Conservation (phyloP, 305 asterid genomes). For the Fraxinus albicans region DNA sequence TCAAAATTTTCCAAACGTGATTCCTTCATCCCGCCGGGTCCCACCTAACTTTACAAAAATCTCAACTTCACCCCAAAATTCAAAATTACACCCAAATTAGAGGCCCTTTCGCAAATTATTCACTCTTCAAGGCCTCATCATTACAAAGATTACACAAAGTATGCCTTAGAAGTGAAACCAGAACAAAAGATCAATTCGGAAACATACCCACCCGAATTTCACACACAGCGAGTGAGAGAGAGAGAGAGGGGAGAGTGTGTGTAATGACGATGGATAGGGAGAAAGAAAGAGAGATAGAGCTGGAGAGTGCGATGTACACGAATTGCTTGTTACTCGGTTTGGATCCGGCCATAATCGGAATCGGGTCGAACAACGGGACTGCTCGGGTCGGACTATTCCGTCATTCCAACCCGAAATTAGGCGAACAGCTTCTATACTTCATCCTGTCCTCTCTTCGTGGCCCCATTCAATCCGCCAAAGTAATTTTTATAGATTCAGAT, state of each 20-base stretch:
- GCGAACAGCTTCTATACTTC: slow-evolving; percentile 96
- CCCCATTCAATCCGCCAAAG: slow-evolving; percentile 95
- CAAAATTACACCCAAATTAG: slow-evolving; percentile 4
- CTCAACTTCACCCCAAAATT: slow-evolving; percentile 17
- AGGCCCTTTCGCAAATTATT: slow-evolving; percentile 29
- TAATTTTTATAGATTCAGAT: slow-evolving; percentile 10
- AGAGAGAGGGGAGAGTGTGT: slow-evolving; percentile 28
- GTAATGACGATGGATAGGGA: slow-evolving; percentile 99
- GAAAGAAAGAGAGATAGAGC: slow-evolving; percentile 98
- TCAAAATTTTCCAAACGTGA: slow-evolving; percentile 39
- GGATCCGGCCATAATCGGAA: slow-evolving; percentile 91
- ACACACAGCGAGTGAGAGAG: slow-evolving; percentile 22
- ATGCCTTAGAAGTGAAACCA: slow-evolving; percentile 20
- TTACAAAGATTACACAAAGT: slow-evolving; percentile 22
- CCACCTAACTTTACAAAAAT: slow-evolving; percentile 25
- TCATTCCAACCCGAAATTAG: slow-evolving; percentile 96
- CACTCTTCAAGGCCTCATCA: slow-evolving; percentile 30
- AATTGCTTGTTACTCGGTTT: slow-evolving; percentile 90
- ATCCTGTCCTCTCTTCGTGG: slow-evolving; percentile 93
- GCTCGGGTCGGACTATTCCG: slow-evolving; percentile 93
- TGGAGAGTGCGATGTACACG: slow-evolving; percentile 99
- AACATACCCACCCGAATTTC: slow-evolving; percentile 28
- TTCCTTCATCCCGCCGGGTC: slow-evolving; percentile 29
- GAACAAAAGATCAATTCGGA: slow-evolving; percentile 44
- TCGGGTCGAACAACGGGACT: slow-evolving; percentile 79